phyloP scores from a whole-genome alignment of 768 basidiomycete genomes.

The Naganishia vaughanmartiniae region DNA sequence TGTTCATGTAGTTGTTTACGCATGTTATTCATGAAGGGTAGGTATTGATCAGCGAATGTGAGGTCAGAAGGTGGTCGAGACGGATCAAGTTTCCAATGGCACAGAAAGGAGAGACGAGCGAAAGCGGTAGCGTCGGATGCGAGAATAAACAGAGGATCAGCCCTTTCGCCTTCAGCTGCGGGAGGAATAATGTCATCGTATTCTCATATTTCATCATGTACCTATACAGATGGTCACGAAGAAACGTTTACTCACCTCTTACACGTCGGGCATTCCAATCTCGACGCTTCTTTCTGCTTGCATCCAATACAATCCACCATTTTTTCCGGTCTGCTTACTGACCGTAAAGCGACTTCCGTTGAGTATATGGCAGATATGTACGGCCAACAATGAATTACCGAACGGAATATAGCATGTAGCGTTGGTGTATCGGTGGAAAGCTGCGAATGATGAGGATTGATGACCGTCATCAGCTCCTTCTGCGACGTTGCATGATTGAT shows the following conservation, averaged over 20 bases:
- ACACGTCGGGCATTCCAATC: slow-evolving; percentile 89
- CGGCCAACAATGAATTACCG: no score
- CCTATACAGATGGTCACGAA: slow-evolving; percentile 8
- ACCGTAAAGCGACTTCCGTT: background rate
- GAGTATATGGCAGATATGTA: background rate
- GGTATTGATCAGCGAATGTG: background rate
- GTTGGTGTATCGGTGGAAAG: no score
- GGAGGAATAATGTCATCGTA: background rate
- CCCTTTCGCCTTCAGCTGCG: background rate
- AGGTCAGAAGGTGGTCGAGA: background rate
- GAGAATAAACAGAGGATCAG: background rate
- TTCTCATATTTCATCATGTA: slow-evolving; percentile 66
- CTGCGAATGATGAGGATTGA: no score
- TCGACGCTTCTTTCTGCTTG: slow-evolving; percentile 75
- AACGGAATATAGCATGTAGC: no score
- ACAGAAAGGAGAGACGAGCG: no score
- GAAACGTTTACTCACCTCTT: slow-evolving; percentile 64
- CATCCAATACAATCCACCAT: slow-evolving; percentile 50
- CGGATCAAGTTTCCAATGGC: no score
- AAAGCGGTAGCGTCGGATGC: background rate
- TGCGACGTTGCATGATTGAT: no score
- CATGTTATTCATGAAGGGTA: slow-evolving; percentile 5
- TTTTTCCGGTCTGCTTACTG: background rate
- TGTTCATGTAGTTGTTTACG: background rate
- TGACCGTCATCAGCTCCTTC: no score